These are phyloP conservation scores for Aspergillus hiratsukae DNA, from an alignment of 2,329 filamentous ascomycete species.

Conservation along the genomic window DNA sequence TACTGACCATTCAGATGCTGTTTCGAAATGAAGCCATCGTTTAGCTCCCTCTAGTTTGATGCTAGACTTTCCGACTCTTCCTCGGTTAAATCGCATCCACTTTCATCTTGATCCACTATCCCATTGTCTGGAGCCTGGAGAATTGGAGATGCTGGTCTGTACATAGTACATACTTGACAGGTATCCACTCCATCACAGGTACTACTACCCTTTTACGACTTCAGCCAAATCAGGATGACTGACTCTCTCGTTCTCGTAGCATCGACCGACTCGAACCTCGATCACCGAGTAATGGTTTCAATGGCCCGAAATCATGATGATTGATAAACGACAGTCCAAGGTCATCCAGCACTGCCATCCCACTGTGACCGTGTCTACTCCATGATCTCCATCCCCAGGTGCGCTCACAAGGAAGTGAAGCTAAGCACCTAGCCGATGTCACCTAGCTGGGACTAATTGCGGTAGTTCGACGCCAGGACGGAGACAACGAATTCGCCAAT, in stretches of 20 bases:
- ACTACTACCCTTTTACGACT: neutral
- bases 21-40: neutral
- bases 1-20: neutral
- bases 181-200: neutral
- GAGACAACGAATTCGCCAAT: neutral
- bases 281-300: neutral
- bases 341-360: neutral
- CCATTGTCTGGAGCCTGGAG: neutral
- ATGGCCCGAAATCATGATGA: neutral
- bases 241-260: neutral
- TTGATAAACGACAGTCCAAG: neutral
- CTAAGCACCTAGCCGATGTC: neutral
- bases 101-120: neutral
- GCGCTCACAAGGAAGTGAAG: neutral
- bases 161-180: neutral
- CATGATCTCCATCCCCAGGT: neutral
- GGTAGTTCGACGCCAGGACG: neutral
- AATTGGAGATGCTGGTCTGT: neutral
- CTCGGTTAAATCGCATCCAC: neutral
- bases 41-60: neutral
- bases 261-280: neutral
- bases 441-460: neutral
- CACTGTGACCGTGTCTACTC: neutral
- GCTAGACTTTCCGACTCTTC: neutral
- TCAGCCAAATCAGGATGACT: neutral